Evolutionary conservation across 345 rosid species (phyloP), one percentile per base, ranked within the genome.

Genomic region (Salix koriyanagi): DNA sequence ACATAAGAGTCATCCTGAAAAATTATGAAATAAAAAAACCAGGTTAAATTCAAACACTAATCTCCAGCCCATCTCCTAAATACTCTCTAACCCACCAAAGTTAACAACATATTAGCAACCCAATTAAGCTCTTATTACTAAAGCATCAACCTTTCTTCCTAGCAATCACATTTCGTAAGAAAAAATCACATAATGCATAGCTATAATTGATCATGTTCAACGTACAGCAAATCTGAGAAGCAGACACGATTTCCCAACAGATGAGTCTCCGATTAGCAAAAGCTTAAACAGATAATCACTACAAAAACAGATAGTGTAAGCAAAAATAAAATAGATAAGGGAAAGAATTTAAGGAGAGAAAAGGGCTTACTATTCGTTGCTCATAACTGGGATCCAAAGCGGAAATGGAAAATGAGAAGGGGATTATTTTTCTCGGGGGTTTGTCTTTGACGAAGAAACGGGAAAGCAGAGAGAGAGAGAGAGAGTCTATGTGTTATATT

Each of bases 231-330:
- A 92, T 81, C 97, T 83, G 71, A 92, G 94, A 75, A 92, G 97
- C 67, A 91, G 78, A 30, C 94, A 89, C 2, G 97, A 91, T 87
- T 91, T 91, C 11, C 97, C 97, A 65, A 90, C 97, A 16, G 97
- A 90, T 1, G 97, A 91, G 82, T 91, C 97, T 34, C 97, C 97
- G 74, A 91, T 90, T 66, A 91, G 85, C 85, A 91, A 78, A 72
- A 90, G 97, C 88, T 91, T 89, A 77, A 91, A 91, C 76, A 92
- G 87, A 72, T 92, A 92, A 83, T 91, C 95, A 67, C 95, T 91
- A 84, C 75, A 70, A 73, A 74, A 75, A 65, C 3, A 14, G 73
- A 58, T 15, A 69, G 62, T 39, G 46, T 6, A 8, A 26, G 39
- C 15, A 5, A 32, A 6, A 23, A 28, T 19, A 19, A 70, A 30